These are phyloP conservation scores for Fusarium sp. DNA, from an alignment of 2,329 filamentous ascomycete genomes.

Conservation along the genomic window DNA sequence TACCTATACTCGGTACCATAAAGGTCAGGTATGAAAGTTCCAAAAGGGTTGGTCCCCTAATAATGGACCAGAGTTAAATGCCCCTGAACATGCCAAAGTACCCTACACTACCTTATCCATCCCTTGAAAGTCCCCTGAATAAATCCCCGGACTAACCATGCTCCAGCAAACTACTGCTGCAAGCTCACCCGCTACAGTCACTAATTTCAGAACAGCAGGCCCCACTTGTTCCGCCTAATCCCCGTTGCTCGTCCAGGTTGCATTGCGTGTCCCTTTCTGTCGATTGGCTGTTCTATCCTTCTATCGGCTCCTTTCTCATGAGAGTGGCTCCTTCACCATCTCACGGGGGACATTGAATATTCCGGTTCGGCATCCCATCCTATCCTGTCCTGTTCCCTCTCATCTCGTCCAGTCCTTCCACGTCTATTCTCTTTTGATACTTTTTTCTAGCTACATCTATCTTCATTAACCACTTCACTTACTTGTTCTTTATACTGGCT, in stretches of 20 bases:
- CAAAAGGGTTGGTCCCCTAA: slow-evolving; percentile 12
- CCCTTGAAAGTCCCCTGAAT: slow-evolving; percentile 32
- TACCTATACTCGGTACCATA: neutral
- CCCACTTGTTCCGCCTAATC: slow-evolving; percentile 26
- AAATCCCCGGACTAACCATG: slow-evolving; percentile 43
- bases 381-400: slow-evolving; percentile 27
- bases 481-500: slow-evolving; percentile 16
- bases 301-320: slow-evolving; percentile 39
- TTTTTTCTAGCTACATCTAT: slow-evolving; percentile 16
- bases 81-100: slow-evolving; percentile 27
- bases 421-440: slow-evolving; percentile 25
- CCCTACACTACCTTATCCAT: slow-evolving; percentile 2
- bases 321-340: slow-evolving; percentile 41
- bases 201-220: slow-evolving; percentile 38
- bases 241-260: slow-evolving; percentile 37
- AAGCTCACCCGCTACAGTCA: slow-evolving; percentile 30
- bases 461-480: slow-evolving; percentile 6
- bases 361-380: slow-evolving; percentile 33
- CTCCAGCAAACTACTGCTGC: slow-evolving; percentile 37
- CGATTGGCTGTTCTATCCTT: slow-evolving; percentile 20
- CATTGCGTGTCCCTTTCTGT: slow-evolving; percentile 46
- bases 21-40: neutral
- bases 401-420: slow-evolving; percentile 40
- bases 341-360: slow-evolving; percentile 45
- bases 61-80: neutral